These are phyloP conservation scores for Gillenia trifoliata DNA, from an alignment of 306 rosid species.

Conservation along the genomic window DNA sequence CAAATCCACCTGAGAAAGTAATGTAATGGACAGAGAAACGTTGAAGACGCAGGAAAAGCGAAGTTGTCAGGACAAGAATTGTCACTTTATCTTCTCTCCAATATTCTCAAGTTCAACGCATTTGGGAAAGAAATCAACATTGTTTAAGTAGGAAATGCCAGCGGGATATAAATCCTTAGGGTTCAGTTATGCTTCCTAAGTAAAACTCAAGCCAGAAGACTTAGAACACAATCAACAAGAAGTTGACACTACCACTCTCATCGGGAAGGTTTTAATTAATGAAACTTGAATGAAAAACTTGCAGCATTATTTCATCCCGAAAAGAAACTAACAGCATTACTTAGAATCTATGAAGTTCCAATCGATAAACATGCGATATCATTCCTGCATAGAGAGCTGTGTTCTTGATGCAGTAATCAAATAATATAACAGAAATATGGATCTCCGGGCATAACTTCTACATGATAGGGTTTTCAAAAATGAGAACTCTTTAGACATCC, in stretches of 20 bases:
- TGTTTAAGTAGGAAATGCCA: background rate
- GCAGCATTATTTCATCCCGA: background rate
- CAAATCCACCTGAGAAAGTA: slow-evolving; percentile 18
- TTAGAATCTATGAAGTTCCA: background rate
- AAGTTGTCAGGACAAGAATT: slow-evolving; percentile 6
- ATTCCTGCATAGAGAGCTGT: background rate
- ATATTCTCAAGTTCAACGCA: background rate
- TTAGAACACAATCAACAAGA: background rate
- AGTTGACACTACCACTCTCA: background rate
- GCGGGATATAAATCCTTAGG: background rate
- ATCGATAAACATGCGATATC: background rate
- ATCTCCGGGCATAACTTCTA: background rate
- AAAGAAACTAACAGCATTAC: background rate
- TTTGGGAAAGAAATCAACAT: background rate
- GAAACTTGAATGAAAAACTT: background rate
- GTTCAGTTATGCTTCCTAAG: background rate
- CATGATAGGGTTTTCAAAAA: background rate
- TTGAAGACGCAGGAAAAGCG: slow-evolving; percentile 5
- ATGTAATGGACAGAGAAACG: slow-evolving; percentile 16
- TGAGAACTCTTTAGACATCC: background rate
- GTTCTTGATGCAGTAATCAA: background rate
- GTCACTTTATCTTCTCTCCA: background rate
- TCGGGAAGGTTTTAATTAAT: background rate
- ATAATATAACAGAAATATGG: background rate
- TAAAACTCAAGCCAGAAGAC: background rate